These are phyloP conservation scores for Choiromyces venosus DNA, from an alignment of 495 filamentous ascomycete species.

Conservation along the genomic window DNA sequence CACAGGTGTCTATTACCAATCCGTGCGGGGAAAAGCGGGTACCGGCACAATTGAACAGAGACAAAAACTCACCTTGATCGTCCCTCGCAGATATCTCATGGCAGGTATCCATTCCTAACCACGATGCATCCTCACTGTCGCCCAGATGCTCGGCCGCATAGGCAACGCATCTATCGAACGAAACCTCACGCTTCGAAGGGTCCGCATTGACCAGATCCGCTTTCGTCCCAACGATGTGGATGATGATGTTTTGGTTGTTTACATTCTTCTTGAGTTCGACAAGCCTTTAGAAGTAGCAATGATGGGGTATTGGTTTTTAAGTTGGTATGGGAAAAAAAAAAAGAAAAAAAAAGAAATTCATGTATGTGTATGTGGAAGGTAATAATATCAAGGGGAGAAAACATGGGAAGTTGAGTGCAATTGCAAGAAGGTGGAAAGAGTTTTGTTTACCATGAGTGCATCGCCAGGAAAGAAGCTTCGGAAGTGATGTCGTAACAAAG, in stretches of 20 bases:
- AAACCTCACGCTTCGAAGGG: constrained; percentile 68
- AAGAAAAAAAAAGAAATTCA: background rate
- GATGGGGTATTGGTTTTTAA: constrained; percentile 4
- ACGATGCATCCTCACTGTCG: constrained; percentile 36
- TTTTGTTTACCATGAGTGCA: constrained; percentile 67
- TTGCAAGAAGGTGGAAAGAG: background rate
- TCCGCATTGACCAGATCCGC: constrained; percentile 81
- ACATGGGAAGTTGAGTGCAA: background rate
- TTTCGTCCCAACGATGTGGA: constrained; percentile 95
- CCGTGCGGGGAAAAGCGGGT: background rate
- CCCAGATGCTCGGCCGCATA: constrained; percentile 84
- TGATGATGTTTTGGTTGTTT: constrained; percentile 61
- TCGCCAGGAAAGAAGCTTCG: constrained; percentile 78
- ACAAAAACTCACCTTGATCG: constrained; percentile 58
- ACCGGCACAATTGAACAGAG: background rate
- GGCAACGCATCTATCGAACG: constrained; percentile 88
- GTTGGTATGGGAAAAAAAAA: background rate
- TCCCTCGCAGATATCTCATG: constrained; percentile 94
- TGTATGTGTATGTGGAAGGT: background rate
- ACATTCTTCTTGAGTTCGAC: constrained; percentile 44
- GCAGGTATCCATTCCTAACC: constrained; percentile 86
- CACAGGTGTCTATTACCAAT: background rate
- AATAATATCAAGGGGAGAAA: background rate
- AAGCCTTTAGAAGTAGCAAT: constrained; percentile 17
- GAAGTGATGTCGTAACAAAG: constrained; percentile 94